A percentile compares a stretch with the other conserved stretches of the same genome.
Conservation (phyloP, 2,329 filamentous ascomycete species). For the Bipolaris zeicola region DNA sequence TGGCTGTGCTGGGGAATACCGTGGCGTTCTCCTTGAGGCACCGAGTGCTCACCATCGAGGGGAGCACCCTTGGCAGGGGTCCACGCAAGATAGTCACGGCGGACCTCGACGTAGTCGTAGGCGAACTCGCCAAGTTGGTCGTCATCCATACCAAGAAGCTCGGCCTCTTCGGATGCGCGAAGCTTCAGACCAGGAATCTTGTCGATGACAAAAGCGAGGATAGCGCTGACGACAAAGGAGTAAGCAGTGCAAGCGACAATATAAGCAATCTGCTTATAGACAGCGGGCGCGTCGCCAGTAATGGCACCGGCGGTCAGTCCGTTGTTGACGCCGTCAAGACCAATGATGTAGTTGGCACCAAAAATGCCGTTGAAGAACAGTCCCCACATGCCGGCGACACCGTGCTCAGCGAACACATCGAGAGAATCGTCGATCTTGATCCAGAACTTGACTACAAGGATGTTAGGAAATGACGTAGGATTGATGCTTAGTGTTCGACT, state of each 20-base stretch:
- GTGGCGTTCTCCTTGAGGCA: slow-evolving; percentile 70
- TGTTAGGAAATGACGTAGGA: slow-evolving; percentile 25
- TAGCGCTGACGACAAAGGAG: slow-evolving; percentile 73
- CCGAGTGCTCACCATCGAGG: slow-evolving; percentile 61
- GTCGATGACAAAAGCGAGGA: slow-evolving; percentile 77
- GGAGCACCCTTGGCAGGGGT: slow-evolving; percentile 74
- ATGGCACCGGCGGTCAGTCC: slow-evolving; percentile 67
- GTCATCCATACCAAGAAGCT: slow-evolving; percentile 86
- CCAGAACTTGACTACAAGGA: slow-evolving; percentile 67
- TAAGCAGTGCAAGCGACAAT: slow-evolving; percentile 70
- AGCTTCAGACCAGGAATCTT: slow-evolving; percentile 77
- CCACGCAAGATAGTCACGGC: slow-evolving; percentile 87
- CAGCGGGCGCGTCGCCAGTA: slow-evolving; percentile 73
- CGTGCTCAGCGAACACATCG: slow-evolving; percentile 91
- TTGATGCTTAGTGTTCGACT: slow-evolving; percentile 47
- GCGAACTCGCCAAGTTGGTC: slow-evolving; percentile 90
- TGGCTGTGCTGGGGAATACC: slow-evolving; percentile 73
- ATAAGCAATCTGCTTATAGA: slow-evolving; percentile 82
- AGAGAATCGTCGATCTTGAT: slow-evolving; percentile 84
- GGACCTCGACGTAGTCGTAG: slow-evolving; percentile 88
- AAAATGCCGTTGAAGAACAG: slow-evolving; percentile 80
- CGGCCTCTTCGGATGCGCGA: slow-evolving; percentile 78
- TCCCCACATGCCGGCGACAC: slow-evolving; percentile 79
- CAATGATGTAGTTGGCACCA: slow-evolving; percentile 73
- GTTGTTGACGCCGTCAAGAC: slow-evolving; percentile 76